Evolutionary conservation across 805 yeast genomes (phyloP), one percentile per base, ranked within the genome.

Genomic region (Cyberlindnera xylosilytica): DNA sequence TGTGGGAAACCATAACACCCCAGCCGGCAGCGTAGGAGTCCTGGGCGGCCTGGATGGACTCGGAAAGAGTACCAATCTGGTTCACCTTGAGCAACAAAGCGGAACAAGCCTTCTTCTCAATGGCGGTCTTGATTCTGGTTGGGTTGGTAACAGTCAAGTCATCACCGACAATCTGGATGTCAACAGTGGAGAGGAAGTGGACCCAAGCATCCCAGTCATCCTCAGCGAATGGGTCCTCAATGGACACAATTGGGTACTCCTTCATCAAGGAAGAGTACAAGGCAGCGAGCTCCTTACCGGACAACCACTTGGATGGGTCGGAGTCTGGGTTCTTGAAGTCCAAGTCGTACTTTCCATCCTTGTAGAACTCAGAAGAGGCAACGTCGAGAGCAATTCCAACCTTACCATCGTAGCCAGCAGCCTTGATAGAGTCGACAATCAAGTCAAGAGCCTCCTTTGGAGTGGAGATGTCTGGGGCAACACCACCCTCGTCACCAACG

Each of bases 401-500:
- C 76, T 80, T 73, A 70, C 97, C 98, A 54, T 81, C 83, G 85
- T 91, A 90, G 66, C 99, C 99, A 60, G 99, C 97, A 59, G 74
- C 70, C 68, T 81, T 87, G 69, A 93, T 91, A 65, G 99, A 88
- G 56, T 72, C 83, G 60, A 80, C 78, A 70, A 91, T 88, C 70
- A 91, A 83, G 77, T 93, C 97, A 57, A 91, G 78, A 61, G 98
- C 99, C 81, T 91, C 98, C 72, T 81, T 87, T 67, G 99, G 91
- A 61, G 97, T 80, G 57, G 84, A 79, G 58, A 93, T 83, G 73
- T 89, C 87, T 73, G 99, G 99, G 63, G 99, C 99, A 78, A 91
- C 97, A 83, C 99, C 99, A 85, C 99, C 99, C 81, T 91, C 99
- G 74, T 91, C 99, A 82, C 99, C 99, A 68, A 91, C 99, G 78